Percentiles rank a stretch among this genome's conserved stretches.
phyloP scores from a whole-genome alignment of 176 grass and related monocot species.

The Juncus inflexus region DNA sequence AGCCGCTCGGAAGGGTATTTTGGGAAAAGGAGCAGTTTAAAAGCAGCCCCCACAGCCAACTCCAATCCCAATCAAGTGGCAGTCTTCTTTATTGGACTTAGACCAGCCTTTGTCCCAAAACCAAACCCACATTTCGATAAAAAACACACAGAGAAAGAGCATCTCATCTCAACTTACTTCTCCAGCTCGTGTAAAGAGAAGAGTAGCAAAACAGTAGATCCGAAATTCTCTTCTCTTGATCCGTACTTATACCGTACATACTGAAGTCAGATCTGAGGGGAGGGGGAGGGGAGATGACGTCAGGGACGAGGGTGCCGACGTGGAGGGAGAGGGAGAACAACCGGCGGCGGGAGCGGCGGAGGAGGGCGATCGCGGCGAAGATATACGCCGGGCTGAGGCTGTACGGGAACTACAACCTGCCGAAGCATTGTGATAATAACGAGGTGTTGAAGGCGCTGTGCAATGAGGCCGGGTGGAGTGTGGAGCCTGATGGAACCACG shows the following conservation, averaged over 20 bases:
- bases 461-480: constrained; percentile 74
- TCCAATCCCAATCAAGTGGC: constrained; percentile 29
- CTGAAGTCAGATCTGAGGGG: constrained; percentile 10
- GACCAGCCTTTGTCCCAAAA: constrained; percentile 24
- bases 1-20: background rate
- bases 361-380: constrained; percentile 93
- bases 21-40: constrained; percentile 1
- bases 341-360: constrained; percentile 63
- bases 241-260: background rate
- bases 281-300: constrained; percentile 24
- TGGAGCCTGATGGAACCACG: constrained; percentile 81
- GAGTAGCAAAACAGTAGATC: constrained; percentile 18
- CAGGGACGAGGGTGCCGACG: constrained; percentile 57
- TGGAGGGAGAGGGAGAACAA: constrained; percentile 87
- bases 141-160: constrained; percentile 13
- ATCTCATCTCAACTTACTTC: background rate
- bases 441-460: constrained; percentile 74
- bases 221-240: background rate
- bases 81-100: constrained; percentile 32
- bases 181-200: constrained; percentile 3
- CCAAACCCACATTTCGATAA: constrained; percentile 11
- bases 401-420: constrained; percentile 73
- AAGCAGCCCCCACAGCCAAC: constrained; percentile 1
- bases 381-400: constrained; percentile 82
- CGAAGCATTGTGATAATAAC: constrained; percentile 89